Evolutionary conservation across 1,284 basidiomycete genomes (phyloP), one percentile per base, ranked within the genome.

Genomic region (Moesziomyces aphidis): DNA sequence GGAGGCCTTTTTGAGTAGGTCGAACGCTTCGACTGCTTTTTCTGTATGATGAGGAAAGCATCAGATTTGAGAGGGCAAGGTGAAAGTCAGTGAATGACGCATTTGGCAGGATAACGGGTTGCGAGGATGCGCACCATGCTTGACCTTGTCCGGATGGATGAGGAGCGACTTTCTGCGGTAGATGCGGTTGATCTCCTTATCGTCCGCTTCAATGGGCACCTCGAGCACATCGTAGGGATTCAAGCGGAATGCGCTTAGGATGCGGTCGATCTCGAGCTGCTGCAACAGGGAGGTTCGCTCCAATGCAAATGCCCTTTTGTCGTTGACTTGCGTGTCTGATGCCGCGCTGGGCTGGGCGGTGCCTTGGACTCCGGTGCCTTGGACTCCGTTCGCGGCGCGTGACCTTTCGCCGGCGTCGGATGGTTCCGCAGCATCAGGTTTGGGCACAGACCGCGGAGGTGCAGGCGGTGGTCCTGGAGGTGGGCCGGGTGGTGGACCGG

Each of bases 111-210:
- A 13, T 34, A 1, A 34, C 11, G 9, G 19, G 9, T 0, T 17
- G 19, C 9, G n/a, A 50, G 49, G 9, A 31, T 10, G 52, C 72
- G 54, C 58, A 67, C 75, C 66, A 79, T 88, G 87, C 79, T 88
- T 86, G 75, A 87, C 87, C 83, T 89, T 89, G 81, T 89, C 88
- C 17, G 88, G 88, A 76, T 89, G 88, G 55, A 89, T 88, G 79
- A 89, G 78, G 64, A 89, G 83, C 19, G 87, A 88, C 78, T 88
- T 88, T 79, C 87, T 88, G 61, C 88, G 85, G 73, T 88, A 89
- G 55, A 86, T 85, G 78, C 86, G 87, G 76, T 88, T 88, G 77
- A 89, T 86, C 39, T 87, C 86, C 51, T 85, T 80, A 48, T 87
- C 87, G 31, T 87, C 85, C 5, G 86, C 86, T 50, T 85, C 81